phyloP scores from a whole-genome alignment of 805 yeast species.

The Pichia paraexigua region DNA sequence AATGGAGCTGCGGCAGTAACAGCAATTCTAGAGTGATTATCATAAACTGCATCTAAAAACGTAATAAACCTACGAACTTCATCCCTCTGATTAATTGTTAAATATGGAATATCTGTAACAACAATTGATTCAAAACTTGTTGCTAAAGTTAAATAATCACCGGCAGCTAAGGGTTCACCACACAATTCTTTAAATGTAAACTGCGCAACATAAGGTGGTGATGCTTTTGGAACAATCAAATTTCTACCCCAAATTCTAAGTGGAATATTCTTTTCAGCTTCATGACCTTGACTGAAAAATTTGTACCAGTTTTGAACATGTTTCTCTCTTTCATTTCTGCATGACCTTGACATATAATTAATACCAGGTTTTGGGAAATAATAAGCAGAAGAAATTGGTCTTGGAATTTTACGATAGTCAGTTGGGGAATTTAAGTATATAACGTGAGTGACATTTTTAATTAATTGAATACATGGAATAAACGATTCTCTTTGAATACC shows the following conservation, averaged over 20 bases:
- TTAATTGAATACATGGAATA: slow-evolving; percentile 80
- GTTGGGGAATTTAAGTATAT: slow-evolving; percentile 82
- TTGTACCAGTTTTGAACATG: slow-evolving; percentile 76
- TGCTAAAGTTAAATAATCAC: slow-evolving; percentile 85
- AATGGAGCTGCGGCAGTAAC: slow-evolving; percentile 86
- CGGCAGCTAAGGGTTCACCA: slow-evolving; percentile 84
- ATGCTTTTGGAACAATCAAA: slow-evolving; percentile 63
- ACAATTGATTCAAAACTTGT: slow-evolving; percentile 66
- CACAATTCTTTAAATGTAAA: slow-evolving; percentile 83
- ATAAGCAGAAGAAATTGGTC: slow-evolving; percentile 75
- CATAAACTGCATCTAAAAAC: slow-evolving; percentile 92
- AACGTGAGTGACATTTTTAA: slow-evolving; percentile 68
- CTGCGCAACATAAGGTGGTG: slow-evolving; percentile 79
- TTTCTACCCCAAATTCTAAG: slow-evolving; percentile 83
- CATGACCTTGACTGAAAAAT: slow-evolving; percentile 62
- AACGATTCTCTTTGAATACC: slow-evolving; percentile 91
- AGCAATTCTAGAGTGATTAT: slow-evolving; percentile 78
- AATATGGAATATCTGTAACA: slow-evolving; percentile 87
- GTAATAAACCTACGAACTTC: slow-evolving; percentile 87
- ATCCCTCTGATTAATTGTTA: slow-evolving; percentile 73
- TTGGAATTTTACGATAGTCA: slow-evolving; percentile 83
- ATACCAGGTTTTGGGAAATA: slow-evolving; percentile 63
- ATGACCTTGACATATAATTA: slow-evolving; percentile 41
- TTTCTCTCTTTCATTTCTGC: slow-evolving; percentile 40
- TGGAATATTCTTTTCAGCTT: slow-evolving; percentile 29